Base-by-base conservation (phyloP, 495 filamentous ascomycete genomes). In the Lasiosphaeris hirsuta region DNA sequence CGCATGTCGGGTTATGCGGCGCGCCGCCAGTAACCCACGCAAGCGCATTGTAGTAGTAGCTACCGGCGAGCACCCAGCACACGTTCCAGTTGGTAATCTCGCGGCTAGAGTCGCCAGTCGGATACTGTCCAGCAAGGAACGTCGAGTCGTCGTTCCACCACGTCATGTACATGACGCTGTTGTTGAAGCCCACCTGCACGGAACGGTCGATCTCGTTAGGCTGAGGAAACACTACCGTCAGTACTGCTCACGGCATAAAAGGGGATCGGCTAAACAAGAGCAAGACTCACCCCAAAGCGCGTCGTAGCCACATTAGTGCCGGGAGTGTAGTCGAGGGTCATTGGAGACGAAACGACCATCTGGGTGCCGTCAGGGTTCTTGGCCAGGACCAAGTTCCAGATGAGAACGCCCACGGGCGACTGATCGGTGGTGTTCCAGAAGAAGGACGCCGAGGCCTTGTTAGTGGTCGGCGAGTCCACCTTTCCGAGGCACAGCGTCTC, bases 1-100 rank as follows among this genome's bases (percentile, higher is more conserved):
- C 66, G 64, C 83, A 86, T 11, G 75, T 81, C 3, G 82, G 82
- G 63, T 84, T 86, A 69, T 79, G 72, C 11, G 83, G 81, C 57
- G 63, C 46, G 8, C 60, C 67, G 18, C 62, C 47, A 7, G 77
- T 76, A 6, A 73, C 67, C 81, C 81, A 86, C 33, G 70, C 74
- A 15, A 85, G 53, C 0, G 75, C 75, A 34, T 72, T 65, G 66
- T 84, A 84, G 59, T 70, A 67, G 60, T 85, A 85, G 14, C 72
- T 73, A 10, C 59, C 62, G 45, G 72, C 76, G 61, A 81, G 72
- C 15, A 78, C 76, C 63, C 68, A 72, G 68, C 83, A 86, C 1
- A 72, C 69, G 59, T 77, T 75, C 80, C 81, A 86, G 57, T 77
- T 69, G 54, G 75, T 62, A 56, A 73, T 57, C 54, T 63, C 23